Conservation (phyloP, 345 rosid species). For the Reutealis trisperma region DNA sequence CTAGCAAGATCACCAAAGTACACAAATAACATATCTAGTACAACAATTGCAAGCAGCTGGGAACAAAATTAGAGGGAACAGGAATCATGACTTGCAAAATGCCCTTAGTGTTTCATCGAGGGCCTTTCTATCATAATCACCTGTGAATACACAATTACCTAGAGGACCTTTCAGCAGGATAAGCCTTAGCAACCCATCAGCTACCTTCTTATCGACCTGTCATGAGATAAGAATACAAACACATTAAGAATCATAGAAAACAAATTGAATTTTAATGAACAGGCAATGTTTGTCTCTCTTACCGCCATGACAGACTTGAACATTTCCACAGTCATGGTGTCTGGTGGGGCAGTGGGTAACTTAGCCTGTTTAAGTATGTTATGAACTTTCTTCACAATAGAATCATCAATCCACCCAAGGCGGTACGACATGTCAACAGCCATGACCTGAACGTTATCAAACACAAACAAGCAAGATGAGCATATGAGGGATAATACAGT, state of each 20-base stretch:
- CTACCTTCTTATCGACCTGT: slow-evolving; percentile 99
- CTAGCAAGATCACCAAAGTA: not conserved
- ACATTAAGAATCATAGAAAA: not conserved
- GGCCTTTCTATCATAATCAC: slow-evolving; percentile 82
- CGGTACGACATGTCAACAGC: slow-evolving; percentile 98
- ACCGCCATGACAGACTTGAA: slow-evolving; percentile 98
- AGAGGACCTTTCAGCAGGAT: slow-evolving; percentile 92
- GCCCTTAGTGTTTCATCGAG: slow-evolving; percentile 81
- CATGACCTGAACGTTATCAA: slow-evolving; percentile 62
- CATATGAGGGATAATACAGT: not conserved
- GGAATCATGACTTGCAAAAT: slow-evolving; percentile 58
- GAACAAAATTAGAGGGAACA: not conserved
- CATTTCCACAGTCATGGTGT: slow-evolving; percentile 83
- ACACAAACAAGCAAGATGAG: slow-evolving; percentile 11
- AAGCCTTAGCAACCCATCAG: slow-evolving; percentile 90
- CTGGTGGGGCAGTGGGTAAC: slow-evolving; percentile 75
- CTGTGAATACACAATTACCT: slow-evolving; percentile 89
- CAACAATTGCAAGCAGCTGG: not conserved
- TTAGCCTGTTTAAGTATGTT: slow-evolving; percentile 68
- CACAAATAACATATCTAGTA: slow-evolving; percentile 1
- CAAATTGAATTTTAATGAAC: not conserved
- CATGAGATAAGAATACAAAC: slow-evolving; percentile 6
- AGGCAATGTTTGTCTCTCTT: slow-evolving; percentile 27
- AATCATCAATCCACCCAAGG: slow-evolving; percentile 95
- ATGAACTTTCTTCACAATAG: slow-evolving; percentile 67